phyloP scores from a whole-genome alignment of 1,284 basidiomycete genomes.

The Amylostereum areolatum region DNA sequence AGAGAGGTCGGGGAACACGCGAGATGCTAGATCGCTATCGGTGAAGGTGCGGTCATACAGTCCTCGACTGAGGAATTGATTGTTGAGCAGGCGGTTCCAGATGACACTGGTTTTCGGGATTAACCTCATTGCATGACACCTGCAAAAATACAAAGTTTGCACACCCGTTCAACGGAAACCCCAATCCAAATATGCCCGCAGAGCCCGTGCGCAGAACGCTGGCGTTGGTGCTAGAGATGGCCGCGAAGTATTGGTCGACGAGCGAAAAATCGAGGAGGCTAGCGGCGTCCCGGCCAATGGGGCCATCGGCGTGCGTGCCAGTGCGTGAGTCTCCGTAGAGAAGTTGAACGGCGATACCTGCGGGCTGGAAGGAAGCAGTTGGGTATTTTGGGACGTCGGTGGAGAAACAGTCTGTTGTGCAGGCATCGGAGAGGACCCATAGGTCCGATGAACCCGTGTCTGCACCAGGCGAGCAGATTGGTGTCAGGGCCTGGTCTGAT shows the following conservation, averaged over 20 bases:
- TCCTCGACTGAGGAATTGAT: not conserved
- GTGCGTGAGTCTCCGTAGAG: slow-evolving; percentile 32
- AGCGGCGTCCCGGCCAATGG: slow-evolving; percentile 26
- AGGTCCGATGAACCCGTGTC: slow-evolving; percentile 35
- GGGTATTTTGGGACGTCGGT: slow-evolving; percentile 23
- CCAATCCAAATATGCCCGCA: slow-evolving; percentile 31
- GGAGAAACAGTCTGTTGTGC: slow-evolving; percentile 17
- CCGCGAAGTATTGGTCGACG: slow-evolving; percentile 25
- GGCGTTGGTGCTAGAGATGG: slow-evolving; percentile 29
- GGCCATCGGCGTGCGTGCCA: slow-evolving; percentile 29
- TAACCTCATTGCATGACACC: not conserved
- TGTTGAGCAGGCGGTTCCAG: slow-evolving; percentile 8
- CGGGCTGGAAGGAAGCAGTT: slow-evolving; percentile 15
- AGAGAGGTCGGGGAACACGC: slow-evolving; percentile 9
- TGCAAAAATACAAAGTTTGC: slow-evolving; percentile 14
- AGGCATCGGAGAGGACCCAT: slow-evolving; percentile 30
- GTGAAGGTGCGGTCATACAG: not conserved
- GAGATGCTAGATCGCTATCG: not conserved
- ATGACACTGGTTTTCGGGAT: slow-evolving; percentile 5
- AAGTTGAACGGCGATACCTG: slow-evolving; percentile 19
- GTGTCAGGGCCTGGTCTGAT: no score
- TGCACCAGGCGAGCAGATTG: slow-evolving; percentile 4
- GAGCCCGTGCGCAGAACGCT: slow-evolving; percentile 28
- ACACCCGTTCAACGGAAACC: slow-evolving; percentile 29
- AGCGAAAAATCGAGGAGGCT: slow-evolving; percentile 27